These are phyloP conservation scores for Coprinellus aureogranulatus DNA, from an alignment of 768 basidiomycete species.

Conservation along the genomic window DNA sequence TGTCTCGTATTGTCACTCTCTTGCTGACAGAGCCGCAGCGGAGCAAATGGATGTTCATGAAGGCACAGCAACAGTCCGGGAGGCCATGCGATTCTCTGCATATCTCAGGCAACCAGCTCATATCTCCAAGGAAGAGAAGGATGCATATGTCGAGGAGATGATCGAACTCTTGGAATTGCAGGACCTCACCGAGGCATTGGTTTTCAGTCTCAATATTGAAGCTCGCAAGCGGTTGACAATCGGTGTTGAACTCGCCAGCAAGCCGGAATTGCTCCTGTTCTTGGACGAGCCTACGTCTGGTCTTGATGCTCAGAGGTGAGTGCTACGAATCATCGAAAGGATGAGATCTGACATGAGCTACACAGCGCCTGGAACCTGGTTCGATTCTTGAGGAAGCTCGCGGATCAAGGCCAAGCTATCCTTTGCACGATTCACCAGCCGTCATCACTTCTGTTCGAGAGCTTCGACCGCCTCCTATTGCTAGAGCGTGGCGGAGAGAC, in stretches of 20 bases:
- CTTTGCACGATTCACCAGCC: constrained; percentile 91
- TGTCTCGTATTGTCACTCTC: constrained; percentile 20
- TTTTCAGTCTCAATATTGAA: constrained; percentile 65
- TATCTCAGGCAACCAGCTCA: constrained; percentile 75
- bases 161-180: constrained; percentile 83
- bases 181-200: constrained; percentile 78
- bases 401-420: constrained; percentile 84
- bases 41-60: constrained; percentile 90
- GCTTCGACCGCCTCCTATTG: constrained; percentile 71
- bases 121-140: constrained; percentile 70
- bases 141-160: constrained; percentile 77
- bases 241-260: constrained; percentile 87
- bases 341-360: constrained; percentile 47
- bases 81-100: constrained; percentile 83
- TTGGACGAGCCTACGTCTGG: constrained; percentile 52
- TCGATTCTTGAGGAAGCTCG: constrained; percentile 78
- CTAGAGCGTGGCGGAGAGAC: constrained; percentile 81
- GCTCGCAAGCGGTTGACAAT: constrained; percentile 86
- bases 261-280: constrained; percentile 76
- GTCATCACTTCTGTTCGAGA: constrained; percentile 81
- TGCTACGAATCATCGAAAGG: not conserved
- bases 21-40: constrained; percentile 35
- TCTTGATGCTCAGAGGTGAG: constrained; percentile 41
- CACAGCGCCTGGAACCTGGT: constrained; percentile 78
- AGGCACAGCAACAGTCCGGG: constrained; percentile 77